Evolutionary conservation across 2,329 filamentous ascomycete species (phyloP).

Genomic region (Hypoxylon sp.): DNA sequence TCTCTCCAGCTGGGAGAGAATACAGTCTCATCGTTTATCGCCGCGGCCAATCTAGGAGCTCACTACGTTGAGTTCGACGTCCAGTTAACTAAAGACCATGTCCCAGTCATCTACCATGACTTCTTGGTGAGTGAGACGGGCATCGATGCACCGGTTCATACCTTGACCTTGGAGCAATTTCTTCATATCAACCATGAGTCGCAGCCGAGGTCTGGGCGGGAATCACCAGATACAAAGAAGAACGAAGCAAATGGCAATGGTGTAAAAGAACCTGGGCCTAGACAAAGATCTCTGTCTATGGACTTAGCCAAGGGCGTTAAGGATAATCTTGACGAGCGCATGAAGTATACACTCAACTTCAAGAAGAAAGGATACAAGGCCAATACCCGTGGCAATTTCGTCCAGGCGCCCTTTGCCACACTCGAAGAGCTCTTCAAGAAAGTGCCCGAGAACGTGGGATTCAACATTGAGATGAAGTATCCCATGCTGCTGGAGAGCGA

Average conservation of each 20-base stretch:
- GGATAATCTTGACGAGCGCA: constrained; percentile 76
- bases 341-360: constrained; percentile 97
- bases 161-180: constrained; percentile 94
- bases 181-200: constrained; percentile 81
- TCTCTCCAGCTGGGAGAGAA: constrained; percentile 97
- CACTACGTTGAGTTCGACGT: constrained; percentile 86
- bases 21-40: constrained; percentile 95
- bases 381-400: constrained; percentile 93
- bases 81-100: constrained; percentile 97
- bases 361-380: constrained; percentile 96
- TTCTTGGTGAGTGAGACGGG: constrained; percentile 98
- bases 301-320: constrained; percentile 63
- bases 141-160: constrained; percentile 96
- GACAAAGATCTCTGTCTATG: constrained; percentile 70
- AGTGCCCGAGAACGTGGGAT: constrained; percentile 85
- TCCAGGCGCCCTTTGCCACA: constrained; percentile 95
- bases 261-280: constrained; percentile 52
- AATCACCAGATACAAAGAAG: constrained; percentile 48
- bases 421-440: constrained; percentile 93
- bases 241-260: constrained; percentile 51
- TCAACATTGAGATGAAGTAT: constrained; percentile 99
- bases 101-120: constrained; percentile 98
- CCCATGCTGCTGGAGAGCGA: constrained; percentile 97
- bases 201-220: constrained; percentile 60
- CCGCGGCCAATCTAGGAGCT: constrained; percentile 91